These are phyloP conservation scores for Hypoxylon sp. DNA, from an alignment of 2,329 filamentous ascomycete genomes.

Conservation along the genomic window DNA sequence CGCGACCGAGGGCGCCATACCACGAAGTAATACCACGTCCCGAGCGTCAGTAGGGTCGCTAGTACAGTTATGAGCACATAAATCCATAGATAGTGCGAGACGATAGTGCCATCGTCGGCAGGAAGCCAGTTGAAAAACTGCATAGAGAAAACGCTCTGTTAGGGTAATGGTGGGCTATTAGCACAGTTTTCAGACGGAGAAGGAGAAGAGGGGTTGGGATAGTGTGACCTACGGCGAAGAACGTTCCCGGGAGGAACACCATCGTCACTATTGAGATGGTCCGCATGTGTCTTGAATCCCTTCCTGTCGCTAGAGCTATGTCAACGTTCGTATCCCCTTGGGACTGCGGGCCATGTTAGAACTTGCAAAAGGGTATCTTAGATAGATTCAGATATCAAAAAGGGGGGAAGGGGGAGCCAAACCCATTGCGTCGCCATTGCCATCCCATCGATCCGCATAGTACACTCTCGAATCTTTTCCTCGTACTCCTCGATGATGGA, in stretches of 20 bases:
- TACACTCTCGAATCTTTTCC: conserved; percentile 54
- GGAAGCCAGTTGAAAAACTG: conserved; percentile 49
- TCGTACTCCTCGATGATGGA: conserved; percentile 53
- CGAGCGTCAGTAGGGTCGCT: conserved; percentile 30
- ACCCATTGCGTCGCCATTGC: conserved; percentile 57
- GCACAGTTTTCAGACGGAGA: not conserved
- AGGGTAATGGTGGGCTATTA: not conserved
- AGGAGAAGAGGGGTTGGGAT: not conserved
- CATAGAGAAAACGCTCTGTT: conserved; percentile 50
- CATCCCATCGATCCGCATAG: conserved; percentile 56
- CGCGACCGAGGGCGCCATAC: conserved; percentile 6
- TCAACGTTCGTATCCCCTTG: conserved; percentile 52
- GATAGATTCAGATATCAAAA: not conserved
- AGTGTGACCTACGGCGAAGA: conserved; percentile 48
- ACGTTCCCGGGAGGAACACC: conserved; percentile 54
- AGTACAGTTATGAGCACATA: conserved; percentile 36
- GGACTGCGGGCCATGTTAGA: conserved; percentile 38
- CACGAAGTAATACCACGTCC: conserved; percentile 34
- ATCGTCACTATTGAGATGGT: conserved; percentile 54
- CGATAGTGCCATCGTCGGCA: conserved; percentile 1
- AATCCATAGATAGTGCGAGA: conserved; percentile 48
- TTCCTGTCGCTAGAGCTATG: conserved; percentile 50
- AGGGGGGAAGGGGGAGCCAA: conserved; percentile 10
- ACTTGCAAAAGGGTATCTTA: not conserved
- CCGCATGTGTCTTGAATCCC: conserved; percentile 52